Percentiles rank a stretch among this genome's conserved stretches.
Conservation (phyloP, 2,329 filamentous ascomycete genomes). For the Fusarium longipes region DNA sequence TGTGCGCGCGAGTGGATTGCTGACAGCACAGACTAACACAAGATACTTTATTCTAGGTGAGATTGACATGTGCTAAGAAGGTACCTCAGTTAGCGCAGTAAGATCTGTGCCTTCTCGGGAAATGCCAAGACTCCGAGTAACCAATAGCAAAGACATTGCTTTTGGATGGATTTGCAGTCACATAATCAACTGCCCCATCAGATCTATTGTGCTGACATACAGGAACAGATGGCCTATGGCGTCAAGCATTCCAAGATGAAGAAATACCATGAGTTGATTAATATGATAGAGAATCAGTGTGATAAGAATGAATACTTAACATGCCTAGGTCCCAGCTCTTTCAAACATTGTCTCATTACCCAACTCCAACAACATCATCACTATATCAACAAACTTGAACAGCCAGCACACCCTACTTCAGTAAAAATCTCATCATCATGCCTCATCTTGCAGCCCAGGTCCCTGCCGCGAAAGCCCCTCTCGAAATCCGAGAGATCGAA, state of each 20-base stretch:
- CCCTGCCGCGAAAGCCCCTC: slow-evolving; percentile 29
- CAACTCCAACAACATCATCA: too few relatives aligned
- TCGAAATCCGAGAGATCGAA: slow-evolving; percentile 25
- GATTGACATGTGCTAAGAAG: too few relatives aligned
- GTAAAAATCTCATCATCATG: not conserved
- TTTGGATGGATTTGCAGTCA: not conserved
- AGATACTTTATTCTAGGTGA: too few relatives aligned
- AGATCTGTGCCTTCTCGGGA: not conserved
- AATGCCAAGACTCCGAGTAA: slow-evolving; percentile 25
- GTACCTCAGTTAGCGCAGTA: too few relatives aligned
- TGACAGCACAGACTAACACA: rapidly evolving
- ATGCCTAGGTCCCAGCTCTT: rapidly evolving
- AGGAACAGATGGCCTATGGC: not conserved
- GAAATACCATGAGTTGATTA: not conserved
- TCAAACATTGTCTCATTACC: rapidly evolving
- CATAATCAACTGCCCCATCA: slow-evolving; percentile 2
- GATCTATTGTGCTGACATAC: not conserved
- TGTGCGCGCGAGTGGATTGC: not conserved
- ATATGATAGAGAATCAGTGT: rapidly evolving
- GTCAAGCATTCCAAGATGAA: not conserved
- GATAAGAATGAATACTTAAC: slow-evolving; percentile 1
- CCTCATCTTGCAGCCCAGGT: slow-evolving; percentile 31
- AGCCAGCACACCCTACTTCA: too few relatives aligned
- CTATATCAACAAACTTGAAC: rapidly evolving
- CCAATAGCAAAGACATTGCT: not conserved